These are phyloP conservation scores for Geotrichum aggregatum DNA, from an alignment of 1,139 yeast species.

Conservation along the genomic window DNA sequence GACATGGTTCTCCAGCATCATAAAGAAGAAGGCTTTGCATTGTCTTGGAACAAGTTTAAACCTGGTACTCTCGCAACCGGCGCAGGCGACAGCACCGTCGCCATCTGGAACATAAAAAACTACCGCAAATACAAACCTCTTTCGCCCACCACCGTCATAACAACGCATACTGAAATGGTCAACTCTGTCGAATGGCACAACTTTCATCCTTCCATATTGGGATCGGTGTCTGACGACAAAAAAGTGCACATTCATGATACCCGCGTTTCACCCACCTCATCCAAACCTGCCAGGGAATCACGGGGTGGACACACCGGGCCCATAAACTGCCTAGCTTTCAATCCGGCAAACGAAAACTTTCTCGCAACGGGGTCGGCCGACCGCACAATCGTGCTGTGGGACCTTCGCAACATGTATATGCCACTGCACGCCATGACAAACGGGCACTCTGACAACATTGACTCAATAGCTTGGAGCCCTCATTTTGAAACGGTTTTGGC, in stretches of 20 bases:
- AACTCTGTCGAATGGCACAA: conserved; percentile 48
- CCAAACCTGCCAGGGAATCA: conserved; percentile 30
- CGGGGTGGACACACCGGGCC: conserved; percentile 43
- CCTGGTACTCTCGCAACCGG: conserved; percentile 52
- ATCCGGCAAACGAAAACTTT: conserved; percentile 51
- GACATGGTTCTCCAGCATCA: conserved; percentile 51
- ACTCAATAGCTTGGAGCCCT: conserved; percentile 77
- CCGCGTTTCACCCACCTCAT: conserved; percentile 38
- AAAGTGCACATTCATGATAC: conserved; percentile 66
- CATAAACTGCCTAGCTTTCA: conserved; percentile 62
- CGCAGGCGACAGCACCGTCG: conserved; percentile 63
- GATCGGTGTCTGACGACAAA: conserved; percentile 71
- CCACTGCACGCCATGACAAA: conserved; percentile 32
- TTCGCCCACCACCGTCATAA: conserved; percentile 27
- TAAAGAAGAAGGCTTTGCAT: conserved; percentile 61
- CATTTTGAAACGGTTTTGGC: conserved; percentile 56
- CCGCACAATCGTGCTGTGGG: conserved; percentile 66
- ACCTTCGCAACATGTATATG: conserved; percentile 47
- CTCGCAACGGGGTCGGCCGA: conserved; percentile 66
- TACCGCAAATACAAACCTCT: conserved; percentile 11
- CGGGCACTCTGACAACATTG: conserved; percentile 59
- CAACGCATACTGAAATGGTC: conserved; percentile 36
- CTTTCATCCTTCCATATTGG: conserved; percentile 51
- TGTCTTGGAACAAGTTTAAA: conserved; percentile 56
- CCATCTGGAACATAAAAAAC: conserved; percentile 56